Percentiles rank a stretch among this genome's conserved stretches.
Evolutionary conservation across 2,329 filamentous ascomycete species (phyloP).

Genomic region (Penicillium verrucosum): DNA sequence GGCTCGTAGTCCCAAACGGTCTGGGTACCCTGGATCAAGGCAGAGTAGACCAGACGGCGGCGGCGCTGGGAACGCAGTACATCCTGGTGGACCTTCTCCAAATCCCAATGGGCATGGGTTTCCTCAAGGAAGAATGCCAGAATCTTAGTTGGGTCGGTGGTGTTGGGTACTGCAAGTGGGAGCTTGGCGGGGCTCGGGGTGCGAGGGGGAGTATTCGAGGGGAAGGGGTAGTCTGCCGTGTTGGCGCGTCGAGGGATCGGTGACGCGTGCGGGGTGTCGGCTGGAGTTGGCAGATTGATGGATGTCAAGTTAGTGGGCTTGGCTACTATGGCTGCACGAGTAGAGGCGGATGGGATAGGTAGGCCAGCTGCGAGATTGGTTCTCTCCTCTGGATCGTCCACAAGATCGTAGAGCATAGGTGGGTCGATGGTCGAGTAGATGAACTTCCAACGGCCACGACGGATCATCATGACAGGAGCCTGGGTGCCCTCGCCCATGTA

Average conservation of each 20-base stretch:
- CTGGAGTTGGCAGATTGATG: constrained; percentile 32
- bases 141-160: constrained; percentile 39
- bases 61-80: constrained; percentile 76
- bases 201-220: constrained; percentile 38
- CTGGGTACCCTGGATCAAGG: constrained; percentile 71
- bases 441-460: constrained; percentile 85
- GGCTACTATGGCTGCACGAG: constrained; percentile 37
- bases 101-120: constrained; percentile 73
- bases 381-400: constrained; percentile 71
- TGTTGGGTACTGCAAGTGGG: constrained; percentile 30
- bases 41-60: constrained; percentile 73
- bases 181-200: constrained; percentile 40
- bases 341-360: constrained; percentile 18
- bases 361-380: constrained; percentile 58
- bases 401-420: constrained; percentile 79
- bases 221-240: constrained; percentile 26
- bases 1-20: constrained; percentile 86
- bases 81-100: constrained; percentile 69
- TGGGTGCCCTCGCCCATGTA: constrained; percentile 93
- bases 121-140: constrained; percentile 70
- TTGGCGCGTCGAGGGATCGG: constrained; percentile 25
- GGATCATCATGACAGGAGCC: constrained; percentile 90
- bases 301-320: constrained; percentile 34
- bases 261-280: constrained; percentile 30
- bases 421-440: constrained; percentile 80